These are phyloP conservation scores for Trifolium subterraneum DNA, from an alignment of 306 rosid species.

Conservation along the genomic window DNA sequence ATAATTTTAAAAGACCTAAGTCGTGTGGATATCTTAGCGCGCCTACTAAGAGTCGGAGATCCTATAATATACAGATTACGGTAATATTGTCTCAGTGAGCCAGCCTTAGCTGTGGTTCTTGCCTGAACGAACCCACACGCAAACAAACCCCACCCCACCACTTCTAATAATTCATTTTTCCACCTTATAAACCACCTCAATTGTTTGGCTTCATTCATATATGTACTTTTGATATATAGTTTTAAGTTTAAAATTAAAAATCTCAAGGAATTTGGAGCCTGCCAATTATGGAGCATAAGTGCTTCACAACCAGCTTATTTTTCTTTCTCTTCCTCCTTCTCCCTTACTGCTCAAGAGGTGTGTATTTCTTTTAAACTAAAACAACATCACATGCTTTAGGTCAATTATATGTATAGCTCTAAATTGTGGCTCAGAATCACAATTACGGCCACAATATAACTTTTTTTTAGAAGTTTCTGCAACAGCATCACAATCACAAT, in stretches of 20 bases:
- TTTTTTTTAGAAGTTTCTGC: too few relatives aligned
- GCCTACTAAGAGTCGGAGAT: too few relatives aligned
- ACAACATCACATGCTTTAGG: not conserved
- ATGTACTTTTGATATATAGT: not conserved
- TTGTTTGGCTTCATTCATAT: not conserved
- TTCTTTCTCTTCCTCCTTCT: conserved; percentile 56
- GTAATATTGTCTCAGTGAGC: conserved; percentile 2
- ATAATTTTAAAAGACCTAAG: too few relatives aligned
- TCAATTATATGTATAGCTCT: not conserved
- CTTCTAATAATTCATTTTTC: conserved; percentile 30
- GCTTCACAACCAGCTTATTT: conserved; percentile 47
- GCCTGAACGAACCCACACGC: not conserved
- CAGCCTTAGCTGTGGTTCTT: conserved; percentile 35
- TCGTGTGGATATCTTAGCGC: too few relatives aligned
- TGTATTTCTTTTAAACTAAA: not conserved
- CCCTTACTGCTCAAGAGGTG: conserved; percentile 59
- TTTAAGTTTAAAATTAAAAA: conserved; percentile 1
- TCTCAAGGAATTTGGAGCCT: conserved; percentile 12
- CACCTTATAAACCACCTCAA: conserved; percentile 37
- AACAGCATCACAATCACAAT: too few relatives aligned
- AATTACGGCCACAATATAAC: too few relatives aligned
- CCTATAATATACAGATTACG: too few relatives aligned
- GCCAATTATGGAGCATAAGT: conserved; percentile 64
- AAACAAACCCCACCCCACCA: conserved; percentile 21
- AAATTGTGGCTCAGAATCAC: too few relatives aligned